Base-by-base conservation (phyloP, 2,329 filamentous ascomycete species). In the Cadophora malorum region DNA sequence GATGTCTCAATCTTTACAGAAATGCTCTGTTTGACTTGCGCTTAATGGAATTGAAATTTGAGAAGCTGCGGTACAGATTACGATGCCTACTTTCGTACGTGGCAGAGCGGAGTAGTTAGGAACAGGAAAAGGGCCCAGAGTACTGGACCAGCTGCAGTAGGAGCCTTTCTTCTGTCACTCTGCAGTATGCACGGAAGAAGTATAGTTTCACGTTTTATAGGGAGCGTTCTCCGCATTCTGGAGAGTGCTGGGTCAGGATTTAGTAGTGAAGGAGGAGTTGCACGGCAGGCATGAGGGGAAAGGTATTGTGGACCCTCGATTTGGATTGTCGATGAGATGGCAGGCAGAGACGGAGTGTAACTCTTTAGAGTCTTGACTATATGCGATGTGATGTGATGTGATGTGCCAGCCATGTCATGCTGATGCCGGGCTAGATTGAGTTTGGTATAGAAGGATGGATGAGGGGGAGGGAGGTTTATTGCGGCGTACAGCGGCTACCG, bases 401-500 rank as follows among this genome's bases (percentile, higher is more conserved):
- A 53, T 55, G 19, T 33, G 25, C 50, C 50, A 53, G 25, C 23
- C 25, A 53, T 31, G 50, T 53, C 50, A 31, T 53, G 50, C 12
- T 53, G 50, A 53, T 53, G 23, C 16, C 25, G 23, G 25, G 23
- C 50, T 53, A 31, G 50, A 53, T 53, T 53, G 23, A 53, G 50
- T 53, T 53, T 53, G 25, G 50, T 5, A 8, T 12, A 52, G 49
- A 41, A 23, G 60, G 23, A 49, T n/a, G 21, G 23, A 38, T 19
- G 55, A 28, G 38, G 38, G 19, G 25, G 25, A 41, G 23, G 53
- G 16, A 49, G 45, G 19, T 21, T 7, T 33, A 35, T 53, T 66
- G 53, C 61, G 41, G 69, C 65, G 56, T 69, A 67, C 63, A 55
- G 69, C 69, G 69, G 67, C 65, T 71, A 69, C 63, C 67, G 33